Evolutionary conservation across 2,329 filamentous ascomycete species (phyloP), one percentile per base, ranked within the genome.

Genomic region (Claviceps spartinae): DNA sequence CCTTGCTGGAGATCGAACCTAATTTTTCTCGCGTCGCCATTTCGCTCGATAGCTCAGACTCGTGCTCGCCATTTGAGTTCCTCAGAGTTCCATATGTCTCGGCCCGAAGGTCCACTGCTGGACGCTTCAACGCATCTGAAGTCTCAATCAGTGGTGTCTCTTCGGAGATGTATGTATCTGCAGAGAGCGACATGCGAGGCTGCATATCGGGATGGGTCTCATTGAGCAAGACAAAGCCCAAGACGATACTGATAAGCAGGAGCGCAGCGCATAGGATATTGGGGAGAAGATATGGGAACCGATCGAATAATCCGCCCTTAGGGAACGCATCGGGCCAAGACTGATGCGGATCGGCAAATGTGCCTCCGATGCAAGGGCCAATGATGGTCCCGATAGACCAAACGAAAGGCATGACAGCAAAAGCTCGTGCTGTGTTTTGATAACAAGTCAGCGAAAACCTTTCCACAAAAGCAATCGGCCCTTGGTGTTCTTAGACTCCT

Each of bases 371-470:
- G 5, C 85, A 86, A 56, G 90, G 86, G 0, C 90, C 90, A 50
- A 95, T 76, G 57, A 95, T 95, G 9, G 88, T 94, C 24, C 90
- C 90, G 50, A 95, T 83, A 47, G 79, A 85, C 89, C 90, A 96
- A 7, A 95, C 85, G 62, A 95, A 95, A 0, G 90, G 90, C 88
- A 96, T 95, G 45, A 95, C 80, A 2, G 88, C 82, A 65, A 90
- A 95, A 30, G 90, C 90, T 55, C 85, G 81, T 54, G 88, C 85
- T 88, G 60, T 55, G 4, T 20, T 41, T 20, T 13, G 18, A 13
- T 49, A 22, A 37, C 50, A 42, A 47, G 47, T 60, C 48, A 61
- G 61, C 55, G 48, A 36, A 50, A 13, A n/a, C 9, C 4, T 34
- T 26, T 20, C 44, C 42, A n/a, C 5, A 8, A 4, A 13, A 11